Percentiles rank a stretch among this genome's conserved stretches.
phyloP scores from a whole-genome alignment of 148 eudicot genomes.

The Bassia scoparia region DNA sequence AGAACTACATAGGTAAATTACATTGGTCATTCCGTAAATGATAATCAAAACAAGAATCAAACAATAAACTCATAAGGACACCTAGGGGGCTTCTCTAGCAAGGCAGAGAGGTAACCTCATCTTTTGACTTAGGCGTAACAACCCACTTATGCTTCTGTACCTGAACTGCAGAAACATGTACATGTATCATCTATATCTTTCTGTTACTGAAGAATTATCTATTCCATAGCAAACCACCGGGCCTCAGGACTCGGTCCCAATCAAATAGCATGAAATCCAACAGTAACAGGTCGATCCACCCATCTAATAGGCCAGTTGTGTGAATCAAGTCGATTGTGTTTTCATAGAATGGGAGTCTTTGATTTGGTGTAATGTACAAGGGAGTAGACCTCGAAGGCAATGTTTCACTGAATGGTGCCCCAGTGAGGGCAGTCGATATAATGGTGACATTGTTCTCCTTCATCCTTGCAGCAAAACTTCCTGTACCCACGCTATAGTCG shows the following conservation, averaged over 20 bases:
- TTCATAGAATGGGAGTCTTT: constrained; percentile 87
- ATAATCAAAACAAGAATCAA: constrained; percentile 1
- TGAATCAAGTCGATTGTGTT: constrained; percentile 91
- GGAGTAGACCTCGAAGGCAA: constrained; percentile 89
- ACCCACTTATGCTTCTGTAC: constrained; percentile 92
- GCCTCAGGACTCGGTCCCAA: constrained; percentile 89
- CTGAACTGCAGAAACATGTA: constrained; percentile 98
- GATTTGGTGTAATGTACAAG: constrained; percentile 71
- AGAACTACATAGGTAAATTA: neutral
- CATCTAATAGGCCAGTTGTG: constrained; percentile 75
- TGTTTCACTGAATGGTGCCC: constrained; percentile 92
- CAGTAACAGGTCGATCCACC: constrained; percentile 81
- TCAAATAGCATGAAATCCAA: constrained; percentile 85
- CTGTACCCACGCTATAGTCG: constrained; percentile 85
- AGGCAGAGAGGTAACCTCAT: constrained; percentile 83
- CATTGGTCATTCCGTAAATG: neutral
- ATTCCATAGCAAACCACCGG: constrained; percentile 95
- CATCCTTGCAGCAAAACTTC: constrained; percentile 92
- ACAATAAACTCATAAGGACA: constrained; percentile 44
- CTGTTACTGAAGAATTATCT: constrained; percentile 79
- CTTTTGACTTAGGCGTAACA: constrained; percentile 68
- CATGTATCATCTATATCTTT: constrained; percentile 88
- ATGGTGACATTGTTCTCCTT: constrained; percentile 72
- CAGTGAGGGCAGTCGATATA: constrained; percentile 82
- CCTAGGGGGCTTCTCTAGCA: constrained; percentile 80